Evolutionary conservation across 805 yeast genomes (phyloP), one percentile per base, ranked within the genome.

Genomic region (Metschnikowia similis): DNA sequence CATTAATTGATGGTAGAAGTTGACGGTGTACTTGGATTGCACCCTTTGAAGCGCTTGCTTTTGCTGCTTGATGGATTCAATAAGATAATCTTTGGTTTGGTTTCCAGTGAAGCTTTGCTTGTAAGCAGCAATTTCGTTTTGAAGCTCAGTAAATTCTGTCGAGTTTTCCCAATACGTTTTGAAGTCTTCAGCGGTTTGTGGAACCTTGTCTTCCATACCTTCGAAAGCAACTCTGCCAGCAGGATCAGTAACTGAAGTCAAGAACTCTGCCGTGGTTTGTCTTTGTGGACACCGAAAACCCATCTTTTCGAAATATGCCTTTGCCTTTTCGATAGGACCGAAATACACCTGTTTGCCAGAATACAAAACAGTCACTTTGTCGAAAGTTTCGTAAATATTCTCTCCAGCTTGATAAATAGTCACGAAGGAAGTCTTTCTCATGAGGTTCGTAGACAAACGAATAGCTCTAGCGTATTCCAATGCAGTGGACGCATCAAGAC

Each of bases 221-320:
- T 67, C 60, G 47, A 66, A 66, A 2, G 79, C 61, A 50, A 57
- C 66, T 61, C 90, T 75, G 46, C 84, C 89, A 6, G 69, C 67
- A 8, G 89, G 87, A 62, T 83, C 85, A 8, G 90, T 83, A 10
- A 84, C 74, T 1, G 88, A 81, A 1, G 89, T 84, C 58, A 84
- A 67, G 62, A 83, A 85, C 60, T 85, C 89, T 11, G 89, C 85
- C 13, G 88, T 81, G 2, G 86, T 76, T 68, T 83, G 87, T 58
- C 89, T 74, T 7, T 78, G 70, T 21, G 85, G 87, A 54, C 84
- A 81, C 35, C 70, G 64, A 57, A 72, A 85, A 17, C 91, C 91
- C 85, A 85, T 80, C 17, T 72, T 70, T 53, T 75, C 75, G 60
- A 85, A 85, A 62, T 78, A 85, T 28, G 67, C 65, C 56, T 78